Conservation (phyloP, 208 protist species). For the Trypanosoma cruzi region DNA sequence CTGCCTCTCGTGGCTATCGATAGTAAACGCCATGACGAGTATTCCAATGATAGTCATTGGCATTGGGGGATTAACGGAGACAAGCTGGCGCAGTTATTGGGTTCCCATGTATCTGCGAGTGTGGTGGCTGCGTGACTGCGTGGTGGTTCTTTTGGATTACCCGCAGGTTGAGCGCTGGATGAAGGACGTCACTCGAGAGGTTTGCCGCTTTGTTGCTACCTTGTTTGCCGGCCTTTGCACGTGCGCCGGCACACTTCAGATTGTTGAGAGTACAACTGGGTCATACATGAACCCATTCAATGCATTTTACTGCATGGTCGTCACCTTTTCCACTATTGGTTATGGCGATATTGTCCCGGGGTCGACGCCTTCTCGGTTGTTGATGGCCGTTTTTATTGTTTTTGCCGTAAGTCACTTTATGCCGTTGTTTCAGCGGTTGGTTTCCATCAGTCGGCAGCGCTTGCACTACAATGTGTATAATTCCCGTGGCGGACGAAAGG, state of each 20-base stretch:
- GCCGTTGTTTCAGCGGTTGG: conserved; percentile 62
- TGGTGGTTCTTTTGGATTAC: conserved; percentile 72
- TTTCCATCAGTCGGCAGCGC: conserved; percentile 36
- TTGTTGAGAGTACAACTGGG: conserved; percentile 63
- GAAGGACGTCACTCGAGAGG: conserved; percentile 62
- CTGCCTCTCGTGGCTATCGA: conserved; percentile 56
- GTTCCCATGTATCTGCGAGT: conserved; percentile 86
- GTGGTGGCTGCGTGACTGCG: conserved; percentile 74
- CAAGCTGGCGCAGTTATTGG: conserved; percentile 55
- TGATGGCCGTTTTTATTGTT: conserved; percentile 74
- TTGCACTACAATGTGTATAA: conserved; percentile 61
- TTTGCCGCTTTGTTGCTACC: conserved; percentile 58
- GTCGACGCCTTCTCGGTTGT: conserved; percentile 59
- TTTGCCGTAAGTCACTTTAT: conserved; percentile 81
- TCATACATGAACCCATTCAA: conserved; percentile 68
- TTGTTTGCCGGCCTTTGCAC: conserved; percentile 72
- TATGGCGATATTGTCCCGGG: conserved; percentile 64
- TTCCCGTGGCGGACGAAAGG: conserved; percentile 32
- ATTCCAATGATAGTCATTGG: conserved; percentile 81
- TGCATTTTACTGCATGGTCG: conserved; percentile 73
- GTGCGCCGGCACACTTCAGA: conserved; percentile 75
- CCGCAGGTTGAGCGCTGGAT: conserved; percentile 51
- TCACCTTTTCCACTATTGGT: conserved; percentile 75
- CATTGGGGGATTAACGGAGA: conserved; percentile 51
- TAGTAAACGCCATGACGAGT: conserved; percentile 76